Percentiles rank a stretch among this genome's conserved stretches.
These are phyloP conservation scores for Apiotrichum gracile DNA, from an alignment of 1,284 basidiomycete genomes.

Conservation along the genomic window DNA sequence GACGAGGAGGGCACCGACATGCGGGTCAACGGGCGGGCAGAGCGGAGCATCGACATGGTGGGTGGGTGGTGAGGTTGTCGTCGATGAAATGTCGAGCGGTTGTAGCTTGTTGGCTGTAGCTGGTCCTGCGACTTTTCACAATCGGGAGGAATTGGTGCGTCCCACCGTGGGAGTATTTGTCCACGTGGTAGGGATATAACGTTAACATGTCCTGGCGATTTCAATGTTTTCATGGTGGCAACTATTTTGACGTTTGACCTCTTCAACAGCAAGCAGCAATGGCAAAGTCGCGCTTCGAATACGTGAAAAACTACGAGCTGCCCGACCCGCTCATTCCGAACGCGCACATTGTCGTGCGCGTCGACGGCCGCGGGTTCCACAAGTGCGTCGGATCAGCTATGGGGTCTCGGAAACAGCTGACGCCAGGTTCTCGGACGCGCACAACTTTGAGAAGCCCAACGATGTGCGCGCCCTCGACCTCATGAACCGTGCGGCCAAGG, in stretches of 20 bases:
- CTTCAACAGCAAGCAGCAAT: conserved; percentile 49
- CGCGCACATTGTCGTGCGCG: conserved; percentile 76
- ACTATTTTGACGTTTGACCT: background rate
- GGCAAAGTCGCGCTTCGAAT: conserved; percentile 88
- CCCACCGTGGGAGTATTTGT: background rate
- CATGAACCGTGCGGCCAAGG: conserved; percentile 85
- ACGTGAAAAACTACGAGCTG: conserved; percentile 85
- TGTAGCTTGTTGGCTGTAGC: no score
- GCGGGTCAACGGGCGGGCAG: conserved; percentile 12
- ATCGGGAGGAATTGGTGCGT: no score
- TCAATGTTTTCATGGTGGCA: no score
- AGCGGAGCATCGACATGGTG: conserved; percentile 10
- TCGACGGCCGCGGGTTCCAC: conserved; percentile 95
- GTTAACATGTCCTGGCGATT: background rate
- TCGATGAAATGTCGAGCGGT: background rate
- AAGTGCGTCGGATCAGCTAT: conserved; percentile 53
- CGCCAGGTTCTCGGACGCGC: conserved; percentile 72
- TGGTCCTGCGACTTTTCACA: background rate
- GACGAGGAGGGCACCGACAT: conserved; percentile 20
- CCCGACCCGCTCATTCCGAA: conserved; percentile 78
- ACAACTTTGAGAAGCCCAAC: conserved; percentile 85
- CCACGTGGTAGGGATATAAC: background rate
- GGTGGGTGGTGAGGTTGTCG: no score
- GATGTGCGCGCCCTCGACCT: conserved; percentile 77
- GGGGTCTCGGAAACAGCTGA: background rate